Conservation (phyloP, 208 protist genomes). For the Naegleria lovaniensis region DNA sequence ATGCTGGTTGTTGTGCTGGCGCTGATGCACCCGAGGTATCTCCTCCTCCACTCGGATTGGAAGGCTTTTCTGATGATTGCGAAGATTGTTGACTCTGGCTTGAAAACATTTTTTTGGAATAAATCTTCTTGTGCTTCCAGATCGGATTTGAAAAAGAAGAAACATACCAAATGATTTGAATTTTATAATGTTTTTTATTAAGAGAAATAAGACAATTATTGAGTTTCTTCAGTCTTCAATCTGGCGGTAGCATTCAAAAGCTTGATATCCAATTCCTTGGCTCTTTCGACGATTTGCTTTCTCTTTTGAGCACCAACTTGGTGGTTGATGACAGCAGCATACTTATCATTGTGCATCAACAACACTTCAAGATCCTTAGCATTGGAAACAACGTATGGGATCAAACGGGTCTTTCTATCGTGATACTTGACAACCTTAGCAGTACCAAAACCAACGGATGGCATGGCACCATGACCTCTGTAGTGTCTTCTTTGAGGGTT, state of each 20-base stretch:
- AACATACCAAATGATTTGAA: background rate
- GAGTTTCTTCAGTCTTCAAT: constrained; percentile 76
- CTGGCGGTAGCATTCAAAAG: constrained; percentile 89
- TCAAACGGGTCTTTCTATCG: constrained; percentile 84
- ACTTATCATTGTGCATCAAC: constrained; percentile 98
- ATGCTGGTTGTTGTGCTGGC: no score
- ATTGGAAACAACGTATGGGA: constrained; percentile 89
- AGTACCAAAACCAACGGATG: constrained; percentile 97
- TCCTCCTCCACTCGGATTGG: no score
- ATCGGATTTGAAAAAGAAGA: no score
- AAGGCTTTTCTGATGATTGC: no score
- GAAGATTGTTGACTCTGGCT: no score
- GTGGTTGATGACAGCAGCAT: constrained; percentile 93
- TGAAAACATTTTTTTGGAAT: background rate
- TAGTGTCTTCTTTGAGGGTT: constrained; percentile 91
- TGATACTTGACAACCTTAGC: constrained; percentile 90
- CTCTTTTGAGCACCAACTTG: constrained; percentile 85
- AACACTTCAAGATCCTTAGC: constrained; percentile 96
- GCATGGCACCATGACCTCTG: constrained; percentile 90
- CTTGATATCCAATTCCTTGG: constrained; percentile 95
- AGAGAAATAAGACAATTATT: constrained; percentile 43
- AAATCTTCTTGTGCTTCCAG: no score
- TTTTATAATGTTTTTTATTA: background rate
- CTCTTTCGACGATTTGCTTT: constrained; percentile 93
- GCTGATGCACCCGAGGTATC: no score